phyloP scores from a whole-genome alignment of 805 yeast genomes.

The Wickerhamiella hasegawae region DNA sequence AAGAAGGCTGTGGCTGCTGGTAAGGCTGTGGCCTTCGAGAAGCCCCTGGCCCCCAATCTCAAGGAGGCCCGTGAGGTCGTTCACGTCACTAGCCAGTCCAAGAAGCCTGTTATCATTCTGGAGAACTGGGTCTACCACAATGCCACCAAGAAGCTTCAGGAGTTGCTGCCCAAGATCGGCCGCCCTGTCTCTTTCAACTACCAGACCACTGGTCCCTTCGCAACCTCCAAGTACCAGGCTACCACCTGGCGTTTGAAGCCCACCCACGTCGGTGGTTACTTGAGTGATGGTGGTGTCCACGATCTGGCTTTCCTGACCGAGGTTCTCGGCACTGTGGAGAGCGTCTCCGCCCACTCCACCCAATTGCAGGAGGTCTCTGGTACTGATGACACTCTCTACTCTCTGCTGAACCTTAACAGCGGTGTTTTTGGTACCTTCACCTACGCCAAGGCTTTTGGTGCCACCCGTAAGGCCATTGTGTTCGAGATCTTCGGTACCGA shows the following conservation, averaged over 20 bases:
- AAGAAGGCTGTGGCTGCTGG: conserved; percentile 52
- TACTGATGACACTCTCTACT: conserved; percentile 61
- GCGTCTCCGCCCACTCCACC: conserved; percentile 59
- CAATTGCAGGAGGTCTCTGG: conserved; percentile 71
- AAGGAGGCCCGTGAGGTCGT: conserved; percentile 73
- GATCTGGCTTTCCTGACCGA: conserved; percentile 78
- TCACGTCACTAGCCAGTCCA: conserved; percentile 39
- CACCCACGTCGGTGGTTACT: conserved; percentile 81
- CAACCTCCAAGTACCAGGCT: conserved; percentile 30
- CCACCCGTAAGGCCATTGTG: conserved; percentile 48
- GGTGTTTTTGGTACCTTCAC: conserved; percentile 72
- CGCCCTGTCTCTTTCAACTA: conserved; percentile 26
- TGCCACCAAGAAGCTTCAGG: conserved; percentile 38
- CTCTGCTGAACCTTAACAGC: conserved; percentile 43
- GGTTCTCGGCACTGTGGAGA: conserved; percentile 56
- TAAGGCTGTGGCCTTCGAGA: conserved; percentile 73
- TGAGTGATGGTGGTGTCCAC: conserved; percentile 95
- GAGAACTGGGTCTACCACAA: conserved; percentile 77
- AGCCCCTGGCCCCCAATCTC: conserved; percentile 81
- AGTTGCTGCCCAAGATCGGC: conserved; percentile 57
- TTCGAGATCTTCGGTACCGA: conserved; percentile 64
- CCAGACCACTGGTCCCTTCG: conserved; percentile 35
- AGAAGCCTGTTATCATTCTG: conserved; percentile 55
- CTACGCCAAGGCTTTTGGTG: conserved; percentile 78
- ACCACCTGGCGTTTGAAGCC: conserved; percentile 86